A percentile compares a stretch with the other conserved stretches of the same genome.
These are phyloP conservation scores for Aurinia saxatilis DNA, from an alignment of 345 rosid species.

Conservation along the genomic window DNA sequence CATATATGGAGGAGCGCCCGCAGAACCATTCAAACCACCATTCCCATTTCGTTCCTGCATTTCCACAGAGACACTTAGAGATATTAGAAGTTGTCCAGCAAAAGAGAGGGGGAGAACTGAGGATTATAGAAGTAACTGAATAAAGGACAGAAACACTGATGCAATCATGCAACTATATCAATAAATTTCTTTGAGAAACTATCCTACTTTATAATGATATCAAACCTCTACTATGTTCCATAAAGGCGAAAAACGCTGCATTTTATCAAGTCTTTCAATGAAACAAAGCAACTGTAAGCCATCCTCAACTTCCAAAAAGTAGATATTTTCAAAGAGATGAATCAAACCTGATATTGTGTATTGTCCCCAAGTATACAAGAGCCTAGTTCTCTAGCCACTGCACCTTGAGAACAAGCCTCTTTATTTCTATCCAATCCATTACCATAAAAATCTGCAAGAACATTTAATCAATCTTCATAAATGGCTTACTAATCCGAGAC, in stretches of 20 bases:
- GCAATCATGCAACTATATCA: neutral
- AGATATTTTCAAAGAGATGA: neutral
- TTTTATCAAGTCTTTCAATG: neutral
- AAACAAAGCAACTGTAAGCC: neutral
- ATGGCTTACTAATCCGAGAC: neutral
- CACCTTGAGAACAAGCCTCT: constrained; percentile 24
- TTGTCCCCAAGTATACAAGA: constrained; percentile 12
- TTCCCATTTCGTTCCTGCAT: constrained; percentile 34
- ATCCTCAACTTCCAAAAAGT: neutral
- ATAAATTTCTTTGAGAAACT: neutral
- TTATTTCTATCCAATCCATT: constrained; percentile 15
- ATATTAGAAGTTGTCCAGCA: neutral
- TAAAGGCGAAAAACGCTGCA: neutral
- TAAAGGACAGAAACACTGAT: neutral
- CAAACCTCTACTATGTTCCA: too few relatives aligned
- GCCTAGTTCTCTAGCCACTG: constrained; percentile 17
- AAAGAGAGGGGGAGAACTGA: constrained; percentile 1
- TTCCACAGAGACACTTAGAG: constrained; percentile 3
- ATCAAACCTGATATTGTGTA: constrained; percentile 38
- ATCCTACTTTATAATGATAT: too few relatives aligned
- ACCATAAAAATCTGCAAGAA: constrained; percentile 35
- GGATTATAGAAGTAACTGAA: neutral
- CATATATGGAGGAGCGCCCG: constrained; percentile 27
- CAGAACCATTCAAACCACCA: constrained; percentile 29
- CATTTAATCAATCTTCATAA: neutral